These are phyloP conservation scores for Amaranthus cruentus DNA, from an alignment of 148 eudicot genomes.

Conservation along the genomic window DNA sequence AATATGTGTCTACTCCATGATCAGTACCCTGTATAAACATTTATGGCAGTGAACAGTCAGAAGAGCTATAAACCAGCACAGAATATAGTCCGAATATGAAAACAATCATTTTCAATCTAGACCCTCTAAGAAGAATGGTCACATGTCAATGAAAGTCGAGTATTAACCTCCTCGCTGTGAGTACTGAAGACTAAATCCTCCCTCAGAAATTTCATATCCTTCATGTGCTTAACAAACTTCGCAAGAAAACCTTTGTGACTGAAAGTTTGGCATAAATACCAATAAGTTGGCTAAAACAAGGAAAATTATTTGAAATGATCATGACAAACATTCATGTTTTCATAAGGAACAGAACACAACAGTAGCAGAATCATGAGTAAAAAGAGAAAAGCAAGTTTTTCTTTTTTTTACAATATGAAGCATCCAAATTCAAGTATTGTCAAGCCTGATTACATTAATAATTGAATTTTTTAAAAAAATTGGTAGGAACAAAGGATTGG, in stretches of 20 bases:
- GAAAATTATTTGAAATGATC: neutral
- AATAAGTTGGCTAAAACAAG: neutral
- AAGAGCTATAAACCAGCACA: slow-evolving; percentile 1
- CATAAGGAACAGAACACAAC: too few relatives aligned
- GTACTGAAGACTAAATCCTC: slow-evolving; percentile 82
- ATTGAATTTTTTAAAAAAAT: too few relatives aligned
- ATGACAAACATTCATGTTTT: neutral
- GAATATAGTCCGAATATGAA: neutral
- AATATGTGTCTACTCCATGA: slow-evolving; percentile 86
- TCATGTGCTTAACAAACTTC: slow-evolving; percentile 70
- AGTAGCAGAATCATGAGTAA: too few relatives aligned
- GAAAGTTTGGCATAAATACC: slow-evolving; percentile 18
- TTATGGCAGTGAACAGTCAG: neutral
- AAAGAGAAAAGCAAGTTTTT: neutral
- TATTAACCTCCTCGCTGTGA: slow-evolving; percentile 85
- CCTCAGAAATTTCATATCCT: slow-evolving; percentile 71
- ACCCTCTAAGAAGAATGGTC: neutral
- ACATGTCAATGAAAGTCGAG: neutral
- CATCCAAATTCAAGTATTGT: too few relatives aligned
- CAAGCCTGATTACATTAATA: too few relatives aligned
- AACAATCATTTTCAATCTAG: slow-evolving; percentile 5
- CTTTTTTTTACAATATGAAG: neutral
- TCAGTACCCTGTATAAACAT: slow-evolving; percentile 62
- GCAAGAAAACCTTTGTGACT: slow-evolving; percentile 86
- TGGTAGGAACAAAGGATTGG: neutral